Percentiles rank a stretch among this genome's conserved stretches.
These are phyloP conservation scores for Irpex sp. DNA, from an alignment of 1,284 basidiomycete genomes.

Conservation along the genomic window DNA sequence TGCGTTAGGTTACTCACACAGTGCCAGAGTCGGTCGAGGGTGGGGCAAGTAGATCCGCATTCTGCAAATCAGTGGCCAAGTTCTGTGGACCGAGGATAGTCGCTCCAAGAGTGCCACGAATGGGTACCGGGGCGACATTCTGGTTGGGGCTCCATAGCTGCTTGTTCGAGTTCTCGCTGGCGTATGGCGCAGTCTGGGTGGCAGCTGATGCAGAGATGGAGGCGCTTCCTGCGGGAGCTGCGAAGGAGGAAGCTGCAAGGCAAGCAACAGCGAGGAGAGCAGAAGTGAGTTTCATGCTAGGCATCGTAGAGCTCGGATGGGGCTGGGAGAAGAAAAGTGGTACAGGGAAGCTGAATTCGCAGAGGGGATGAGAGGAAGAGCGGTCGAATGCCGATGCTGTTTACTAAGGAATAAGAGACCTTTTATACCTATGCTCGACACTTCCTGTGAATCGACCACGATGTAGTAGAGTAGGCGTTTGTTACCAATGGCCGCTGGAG, in stretches of 20 bases:
- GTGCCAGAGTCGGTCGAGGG: conserved; percentile 65
- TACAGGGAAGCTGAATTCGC: neutral
- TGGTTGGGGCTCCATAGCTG: conserved; percentile 34
- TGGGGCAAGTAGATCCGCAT: conserved; percentile 60
- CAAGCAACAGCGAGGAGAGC: conserved; percentile 5
- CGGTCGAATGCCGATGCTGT: neutral
- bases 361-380: neutral
- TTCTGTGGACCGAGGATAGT: conserved; percentile 56
- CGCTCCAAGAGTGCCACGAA: conserved; percentile 45
- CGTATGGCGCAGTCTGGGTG: conserved; percentile 40
- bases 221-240: conserved; percentile 9
- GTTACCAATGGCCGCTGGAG: neutral
- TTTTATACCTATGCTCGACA: conserved; percentile 1
- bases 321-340: neutral
- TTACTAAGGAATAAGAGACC: neutral
- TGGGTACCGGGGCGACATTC: conserved; percentile 28
- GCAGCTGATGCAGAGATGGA: conserved; percentile 4
- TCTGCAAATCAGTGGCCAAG: conserved; percentile 47
- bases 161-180: conserved; percentile 50
- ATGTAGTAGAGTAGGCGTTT: neutral
- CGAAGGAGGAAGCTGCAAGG: neutral
- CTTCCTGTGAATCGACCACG: neutral
- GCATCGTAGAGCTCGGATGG: conserved; percentile 5
- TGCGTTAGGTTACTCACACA: conserved; percentile 37
- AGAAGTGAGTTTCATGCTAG: conserved; percentile 3